Conservation (phyloP, 176 grass and related monocot genomes). For the Hordeum marinum region DNA sequence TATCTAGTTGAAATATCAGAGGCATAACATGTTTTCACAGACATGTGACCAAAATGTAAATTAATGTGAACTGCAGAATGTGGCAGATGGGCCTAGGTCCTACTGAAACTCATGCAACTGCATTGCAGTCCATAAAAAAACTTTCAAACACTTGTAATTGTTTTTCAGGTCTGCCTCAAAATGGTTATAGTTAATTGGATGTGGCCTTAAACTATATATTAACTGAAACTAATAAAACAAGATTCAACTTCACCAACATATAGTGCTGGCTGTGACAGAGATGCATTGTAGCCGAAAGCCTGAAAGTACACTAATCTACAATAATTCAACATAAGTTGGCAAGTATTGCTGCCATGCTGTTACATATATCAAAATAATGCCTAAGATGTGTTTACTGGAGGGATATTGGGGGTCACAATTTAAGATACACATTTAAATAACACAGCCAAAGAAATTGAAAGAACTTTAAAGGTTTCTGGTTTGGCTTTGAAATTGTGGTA, state of each 20-base stretch:
- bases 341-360: not conserved
- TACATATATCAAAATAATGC: not conserved
- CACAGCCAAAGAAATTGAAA: not conserved
- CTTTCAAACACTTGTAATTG: not conserved
- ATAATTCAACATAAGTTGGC: not conserved
- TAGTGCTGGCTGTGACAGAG: not conserved
- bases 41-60: not conserved
- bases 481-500: not conserved
- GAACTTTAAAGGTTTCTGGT: not conserved
- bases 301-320: not conserved
- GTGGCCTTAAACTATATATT: not conserved
- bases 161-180: not conserved
- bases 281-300: not conserved
- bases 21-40: not conserved
- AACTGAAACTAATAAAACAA: slow-evolving; percentile 10
- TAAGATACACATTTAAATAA: not conserved
- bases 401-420: not conserved
- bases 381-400: not conserved
- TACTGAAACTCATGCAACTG: not conserved
- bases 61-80: not conserved
- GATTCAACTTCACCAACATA: not conserved
- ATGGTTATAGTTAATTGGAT: not conserved
- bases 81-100: not conserved
- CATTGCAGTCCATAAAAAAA: not conserved
- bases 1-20: not conserved